These are phyloP conservation scores for Saturnispora kantuleensis DNA, from an alignment of 805 yeast species.

Conservation along the genomic window DNA sequence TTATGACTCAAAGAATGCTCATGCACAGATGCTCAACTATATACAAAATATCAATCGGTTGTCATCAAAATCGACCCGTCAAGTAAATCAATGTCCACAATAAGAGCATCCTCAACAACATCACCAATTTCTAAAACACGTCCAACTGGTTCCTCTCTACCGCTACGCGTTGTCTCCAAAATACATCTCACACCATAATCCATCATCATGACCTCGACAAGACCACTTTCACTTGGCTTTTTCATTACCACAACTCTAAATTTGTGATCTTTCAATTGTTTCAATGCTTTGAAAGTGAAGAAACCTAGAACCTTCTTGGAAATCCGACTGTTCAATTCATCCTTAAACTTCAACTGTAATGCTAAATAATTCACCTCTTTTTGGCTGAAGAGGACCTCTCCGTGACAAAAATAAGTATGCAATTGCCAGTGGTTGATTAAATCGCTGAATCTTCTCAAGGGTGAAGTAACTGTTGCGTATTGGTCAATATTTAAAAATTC, in stretches of 20 bases:
- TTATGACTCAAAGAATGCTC: neutral
- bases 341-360: conserved; percentile 36
- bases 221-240: conserved; percentile 32
- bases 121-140: conserved; percentile 36
- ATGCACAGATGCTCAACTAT: neutral
- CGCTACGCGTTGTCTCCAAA: conserved; percentile 20
- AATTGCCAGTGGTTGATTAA: conserved; percentile 72
- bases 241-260: conserved; percentile 36
- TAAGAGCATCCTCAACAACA: conserved; percentile 28
- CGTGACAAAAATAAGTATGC: conserved; percentile 32
- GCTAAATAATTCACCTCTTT: conserved; percentile 29
- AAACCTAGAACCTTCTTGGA: conserved; percentile 20
- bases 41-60: conserved; percentile 13
- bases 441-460: conserved; percentile 77
- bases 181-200: conserved; percentile 26
- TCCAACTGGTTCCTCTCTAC: conserved; percentile 10
- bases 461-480: conserved; percentile 79
- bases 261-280: conserved; percentile 20
- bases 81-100: conserved; percentile 34
- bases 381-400: conserved; percentile 24
- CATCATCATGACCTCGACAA: conserved; percentile 21
- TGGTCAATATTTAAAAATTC: conserved; percentile 49
- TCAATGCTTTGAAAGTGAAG: conserved; percentile 24
- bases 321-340: conserved; percentile 28
- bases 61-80: conserved; percentile 31